Evolutionary conservation across 2,329 filamentous ascomycete species (phyloP), one percentile per base, ranked within the genome.

Genomic region (Aspergillus spinulosporus): DNA sequence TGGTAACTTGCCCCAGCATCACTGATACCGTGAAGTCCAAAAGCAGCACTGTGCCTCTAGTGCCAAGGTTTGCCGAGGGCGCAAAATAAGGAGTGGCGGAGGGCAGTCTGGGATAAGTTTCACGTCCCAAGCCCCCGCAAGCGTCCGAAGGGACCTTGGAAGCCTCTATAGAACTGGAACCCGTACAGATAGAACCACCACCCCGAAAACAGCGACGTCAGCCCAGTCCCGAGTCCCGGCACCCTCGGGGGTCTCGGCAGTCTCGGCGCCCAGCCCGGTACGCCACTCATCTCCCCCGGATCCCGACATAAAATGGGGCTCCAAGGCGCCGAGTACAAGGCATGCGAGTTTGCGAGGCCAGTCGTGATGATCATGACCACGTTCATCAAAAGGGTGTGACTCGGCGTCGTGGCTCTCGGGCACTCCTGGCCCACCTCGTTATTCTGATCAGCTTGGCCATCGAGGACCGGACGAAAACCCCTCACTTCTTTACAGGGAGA

Each of bases 201-300:
- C 21, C 29, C 12, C 44, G 28, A n/a, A 32, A 40, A 40, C 32
- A 37, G 32, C 15, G 32, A 26, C 32, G 21, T 21, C 15, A 49
- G 47, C 34, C 7, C 9, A 26, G 34, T 29, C 4, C 37, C 37
- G 26, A 7, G n/a, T 28, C 15, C 15, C 12, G 32, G 8, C 12
- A 11, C n/a, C 21, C 37, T 50, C 37, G 37, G 26, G 26, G 37
- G 6, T 34, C 48, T 52, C 4, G 49, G 49, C 40, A 45, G 3
- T 37, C 49, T 52, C 12, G 49, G 49, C 49, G 49, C 49, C 49
- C 9, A 52, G 49, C 3, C 21, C 11, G 7, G 21, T 12, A 42
- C 49, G 49, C 49, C 49, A 45, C 40, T 52, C 49, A 52, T 11
- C 42, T 12, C 12, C 49, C 40, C 49, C 49, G 49, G 40, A 45